Conservation (phyloP, 2,329 filamentous ascomycete species). For the Kalmusia sp. region DNA sequence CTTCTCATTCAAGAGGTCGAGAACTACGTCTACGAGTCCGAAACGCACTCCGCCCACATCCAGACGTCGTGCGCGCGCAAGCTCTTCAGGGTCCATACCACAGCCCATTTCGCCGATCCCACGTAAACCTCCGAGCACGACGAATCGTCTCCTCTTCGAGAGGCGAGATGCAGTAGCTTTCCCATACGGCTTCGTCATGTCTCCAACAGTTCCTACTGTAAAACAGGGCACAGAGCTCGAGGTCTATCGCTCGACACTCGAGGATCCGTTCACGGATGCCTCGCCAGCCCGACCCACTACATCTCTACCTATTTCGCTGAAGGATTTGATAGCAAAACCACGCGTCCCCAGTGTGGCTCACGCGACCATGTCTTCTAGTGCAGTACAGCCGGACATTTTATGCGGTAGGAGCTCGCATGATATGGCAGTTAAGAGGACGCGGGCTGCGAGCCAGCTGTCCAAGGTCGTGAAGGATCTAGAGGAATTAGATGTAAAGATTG, state of each 20-base stretch:
- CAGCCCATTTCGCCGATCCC: constrained; percentile 13
- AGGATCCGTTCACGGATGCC: neutral
- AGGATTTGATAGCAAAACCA: neutral
- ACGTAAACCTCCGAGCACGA: constrained; percentile 3
- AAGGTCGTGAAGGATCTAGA: neutral
- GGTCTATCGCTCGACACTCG: neutral
- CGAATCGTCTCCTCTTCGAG: neutral
- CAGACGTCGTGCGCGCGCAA: constrained; percentile 1
- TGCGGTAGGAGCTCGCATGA: neutral
- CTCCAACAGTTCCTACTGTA: neutral
- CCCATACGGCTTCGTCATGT: constrained; percentile 2
- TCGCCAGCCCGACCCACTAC: neutral
- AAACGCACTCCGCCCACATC: neutral
- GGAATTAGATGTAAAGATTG: neutral
- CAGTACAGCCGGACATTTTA: neutral
- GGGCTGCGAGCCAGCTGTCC: neutral
- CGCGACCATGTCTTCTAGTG: neutral
- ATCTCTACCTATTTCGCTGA: constrained; percentile 5
- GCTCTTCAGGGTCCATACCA: constrained; percentile 1
- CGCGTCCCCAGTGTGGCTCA: neutral
- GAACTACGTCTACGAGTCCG: neutral
- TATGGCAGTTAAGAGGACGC: neutral
- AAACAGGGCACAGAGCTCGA: neutral
- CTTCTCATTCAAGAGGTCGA: constrained; percentile 4
- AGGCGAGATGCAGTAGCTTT: constrained; percentile 11